Base-by-base conservation (phyloP, 2,329 filamentous ascomycete genomes). In the Penicillium sp. region DNA sequence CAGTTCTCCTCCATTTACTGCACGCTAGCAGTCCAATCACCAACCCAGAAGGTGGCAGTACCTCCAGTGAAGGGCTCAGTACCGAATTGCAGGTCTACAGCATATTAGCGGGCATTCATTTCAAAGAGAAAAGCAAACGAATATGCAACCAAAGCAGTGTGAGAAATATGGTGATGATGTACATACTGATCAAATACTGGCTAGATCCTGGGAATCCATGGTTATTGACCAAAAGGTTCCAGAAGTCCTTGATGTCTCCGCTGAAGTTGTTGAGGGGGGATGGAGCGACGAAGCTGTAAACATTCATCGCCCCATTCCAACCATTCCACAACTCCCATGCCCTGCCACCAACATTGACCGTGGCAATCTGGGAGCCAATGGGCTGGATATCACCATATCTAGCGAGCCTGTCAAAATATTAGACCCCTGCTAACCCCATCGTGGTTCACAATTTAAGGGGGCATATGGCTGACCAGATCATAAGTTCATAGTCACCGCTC, bases 241-340 rank as follows among this genome's bases (percentile, higher is more conserved):
- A 76, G 74, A 89, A 89, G 13, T 78, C 74, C 69, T 80, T 82
- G 61, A 88, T 71, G 71, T 89, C 85, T n/a, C 80, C 85, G 56
- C 73, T 78, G 74, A 85, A 89, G 69, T 68, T 81, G 19, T 75
- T 80, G 15, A 83, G 72, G 41, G 81, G 72, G 56, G 69, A 76
- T 2, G 69, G 61, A 0, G 81, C 80, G 3, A 86, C 82, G 63
- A 86, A 89, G 64, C 82, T 85, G 75, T 81, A 88, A 3, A 89
- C 86, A 7, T 81, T 86, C 56, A 77, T 73, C 23, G 83, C 82
- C 2, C 35, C 58, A 64, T 88, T 87, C 35, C 73, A 74, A n/a
- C 87, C 87, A 59, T 81, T 81, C 76, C 82, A 89, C 31, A 89
- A 74, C 59, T 84, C 82, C 82, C 84, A 89, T 21, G 70, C 75